Evolutionary conservation across 176 grass and related monocot genomes (phyloP).

Genomic region (Bonia amplexicaulis): DNA sequence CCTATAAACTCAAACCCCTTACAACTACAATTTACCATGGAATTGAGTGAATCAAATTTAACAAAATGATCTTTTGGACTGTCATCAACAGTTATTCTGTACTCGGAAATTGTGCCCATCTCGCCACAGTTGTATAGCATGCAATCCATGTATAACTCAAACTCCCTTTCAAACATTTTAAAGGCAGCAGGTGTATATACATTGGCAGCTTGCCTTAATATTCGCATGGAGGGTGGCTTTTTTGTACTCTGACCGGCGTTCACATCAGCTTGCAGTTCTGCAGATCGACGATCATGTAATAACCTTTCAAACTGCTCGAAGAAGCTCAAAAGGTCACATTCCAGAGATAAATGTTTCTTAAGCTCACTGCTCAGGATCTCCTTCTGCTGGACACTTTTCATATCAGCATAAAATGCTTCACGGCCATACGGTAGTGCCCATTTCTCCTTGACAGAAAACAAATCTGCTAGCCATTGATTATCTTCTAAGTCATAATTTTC

Average conservation of each 20-base stretch:
- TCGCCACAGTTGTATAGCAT: constrained; percentile 69
- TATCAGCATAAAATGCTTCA: constrained; percentile 80
- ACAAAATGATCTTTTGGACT: constrained; percentile 70
- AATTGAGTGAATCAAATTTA: constrained; percentile 75
- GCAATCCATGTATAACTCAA: constrained; percentile 98
- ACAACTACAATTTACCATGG: constrained; percentile 62
- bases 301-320: constrained; percentile 74
- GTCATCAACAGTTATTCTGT: constrained; percentile 62
- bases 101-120: constrained; percentile 61
- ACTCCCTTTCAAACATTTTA: constrained; percentile 96
- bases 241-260: constrained; percentile 56
- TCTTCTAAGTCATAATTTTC: constrained; percentile 78
- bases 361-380: constrained; percentile 63
- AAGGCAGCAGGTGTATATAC: constrained; percentile 80
- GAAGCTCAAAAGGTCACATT: constrained; percentile 61
- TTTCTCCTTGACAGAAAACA: constrained; percentile 77
- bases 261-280: constrained; percentile 67
- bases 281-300: constrained; percentile 50
- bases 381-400: constrained; percentile 80
- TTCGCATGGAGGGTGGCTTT: constrained; percentile 81
- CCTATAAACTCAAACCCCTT: constrained; percentile 82
- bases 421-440: constrained; percentile 72
- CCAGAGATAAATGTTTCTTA: constrained; percentile 57
- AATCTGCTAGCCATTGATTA: constrained; percentile 71
- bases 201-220: constrained; percentile 81